Conservation (phyloP, 75 land plant genomes). For the Pinus albicaulis region DNA sequence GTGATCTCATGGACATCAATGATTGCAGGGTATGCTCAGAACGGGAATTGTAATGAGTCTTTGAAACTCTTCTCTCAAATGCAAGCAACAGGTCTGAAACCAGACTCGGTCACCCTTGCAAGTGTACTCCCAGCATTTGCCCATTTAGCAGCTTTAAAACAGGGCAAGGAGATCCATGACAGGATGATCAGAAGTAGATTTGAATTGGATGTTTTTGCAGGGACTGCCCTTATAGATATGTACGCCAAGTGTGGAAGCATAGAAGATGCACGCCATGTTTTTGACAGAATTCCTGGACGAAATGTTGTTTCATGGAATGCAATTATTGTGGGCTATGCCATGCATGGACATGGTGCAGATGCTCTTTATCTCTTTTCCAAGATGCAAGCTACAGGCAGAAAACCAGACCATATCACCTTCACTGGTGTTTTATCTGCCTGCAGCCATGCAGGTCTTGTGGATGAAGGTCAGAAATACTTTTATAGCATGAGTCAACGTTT, state of each 20-base stretch:
- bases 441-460: constrained; percentile 15
- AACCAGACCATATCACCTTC: constrained; percentile 14
- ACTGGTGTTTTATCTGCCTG: constrained; percentile 9
- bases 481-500: constrained; percentile 1
- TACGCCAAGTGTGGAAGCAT: constrained; percentile 13
- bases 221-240: constrained; percentile 18
- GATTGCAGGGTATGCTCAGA: constrained; percentile 27
- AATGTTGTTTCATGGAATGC: constrained; percentile 17
- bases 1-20: constrained; percentile 28
- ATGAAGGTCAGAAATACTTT: constrained; percentile 11
- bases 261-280: constrained; percentile 10
- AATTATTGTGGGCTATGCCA: constrained; percentile 10
- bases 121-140: constrained; percentile 20
- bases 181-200: not conserved
- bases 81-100: constrained; percentile 12
- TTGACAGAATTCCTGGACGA: constrained; percentile 8
- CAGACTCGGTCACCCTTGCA: constrained; percentile 18
- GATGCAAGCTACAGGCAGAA: constrained; percentile 9
- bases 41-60: constrained; percentile 18
- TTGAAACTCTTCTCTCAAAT: constrained; percentile 12
- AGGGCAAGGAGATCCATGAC: constrained; percentile 12
- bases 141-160: constrained; percentile 16
- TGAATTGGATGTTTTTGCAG: constrained; percentile 6
- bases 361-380: constrained; percentile 12
- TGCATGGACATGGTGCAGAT: constrained; percentile 10